These are phyloP conservation scores for Hyphodiscus sp. DNA, from an alignment of 2,329 filamentous ascomycete species.

Conservation along the genomic window DNA sequence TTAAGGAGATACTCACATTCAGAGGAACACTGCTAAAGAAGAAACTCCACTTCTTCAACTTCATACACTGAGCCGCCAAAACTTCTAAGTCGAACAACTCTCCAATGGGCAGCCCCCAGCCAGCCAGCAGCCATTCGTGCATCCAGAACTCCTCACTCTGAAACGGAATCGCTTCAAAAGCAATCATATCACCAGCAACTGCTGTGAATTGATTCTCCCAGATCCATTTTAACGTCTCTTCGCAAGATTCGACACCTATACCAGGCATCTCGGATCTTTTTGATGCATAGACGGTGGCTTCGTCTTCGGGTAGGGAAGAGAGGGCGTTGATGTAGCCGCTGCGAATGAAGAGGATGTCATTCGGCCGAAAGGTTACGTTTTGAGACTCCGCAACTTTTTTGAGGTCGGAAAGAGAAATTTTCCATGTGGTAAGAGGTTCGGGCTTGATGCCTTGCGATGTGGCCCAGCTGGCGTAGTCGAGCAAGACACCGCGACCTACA, in stretches of 20 bases:
- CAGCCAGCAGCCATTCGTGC: conserved; percentile 39
- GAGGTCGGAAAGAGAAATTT: conserved; percentile 34
- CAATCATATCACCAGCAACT: conserved; percentile 23
- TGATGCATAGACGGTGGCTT: conserved; percentile 5
- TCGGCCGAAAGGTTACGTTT: conserved; percentile 38
- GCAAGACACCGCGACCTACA: conserved; percentile 46
- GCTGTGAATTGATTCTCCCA: conserved; percentile 27
- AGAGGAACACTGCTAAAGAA: conserved; percentile 54
- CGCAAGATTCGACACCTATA: conserved; percentile 16
- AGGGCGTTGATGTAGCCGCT: conserved; percentile 37
- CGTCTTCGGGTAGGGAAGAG: conserved; percentile 23
- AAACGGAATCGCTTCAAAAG: conserved; percentile 17
- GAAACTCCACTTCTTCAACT: conserved; percentile 50
- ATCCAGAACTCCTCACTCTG: conserved; percentile 1
- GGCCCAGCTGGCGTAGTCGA: conserved; percentile 41
- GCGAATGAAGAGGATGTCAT: conserved; percentile 44
- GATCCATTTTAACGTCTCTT: conserved; percentile 23
- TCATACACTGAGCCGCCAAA: conserved; percentile 43
- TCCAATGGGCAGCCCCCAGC: conserved; percentile 46
- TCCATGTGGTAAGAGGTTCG: conserved; percentile 29
- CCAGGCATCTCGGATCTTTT: conserved; percentile 7
- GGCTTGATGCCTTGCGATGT: conserved; percentile 31
- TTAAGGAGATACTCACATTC: conserved; percentile 33
- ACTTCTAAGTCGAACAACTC: conserved; percentile 42
- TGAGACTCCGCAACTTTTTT: conserved; percentile 38